phyloP scores from a whole-genome alignment of 139 green algal genomes.

The Chlorella sp. region DNA sequence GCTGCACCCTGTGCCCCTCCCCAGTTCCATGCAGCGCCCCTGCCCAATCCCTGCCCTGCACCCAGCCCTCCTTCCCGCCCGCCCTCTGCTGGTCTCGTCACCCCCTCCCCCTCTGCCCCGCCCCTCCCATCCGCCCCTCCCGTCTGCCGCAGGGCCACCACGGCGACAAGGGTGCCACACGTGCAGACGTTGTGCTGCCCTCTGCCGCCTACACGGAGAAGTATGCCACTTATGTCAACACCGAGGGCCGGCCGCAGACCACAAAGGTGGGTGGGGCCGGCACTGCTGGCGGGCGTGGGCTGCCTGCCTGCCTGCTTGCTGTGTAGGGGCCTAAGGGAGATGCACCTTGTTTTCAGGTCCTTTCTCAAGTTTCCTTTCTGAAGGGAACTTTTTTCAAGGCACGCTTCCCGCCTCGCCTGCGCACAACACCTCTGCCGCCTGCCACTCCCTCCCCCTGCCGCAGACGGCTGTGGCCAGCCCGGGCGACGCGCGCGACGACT shows the following conservation, averaged over 20 bases:
- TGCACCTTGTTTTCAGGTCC: neutral
- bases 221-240: constrained; percentile 88
- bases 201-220: constrained; percentile 93
- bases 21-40: too few species aligned
- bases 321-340: neutral
- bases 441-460: neutral
- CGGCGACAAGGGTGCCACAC: constrained; percentile 89
- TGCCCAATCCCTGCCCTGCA: neutral
- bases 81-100: neutral
- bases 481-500: constrained; percentile 94
- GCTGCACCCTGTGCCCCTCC: too few species aligned
- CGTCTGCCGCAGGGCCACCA: constrained; percentile 84
- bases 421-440: neutral
- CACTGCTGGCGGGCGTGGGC: too few species aligned
- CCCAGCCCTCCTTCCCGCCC: neutral
- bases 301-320: neutral
- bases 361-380: neutral
- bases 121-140: neutral
- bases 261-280: constrained; percentile 59
- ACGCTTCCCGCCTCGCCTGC: neutral
- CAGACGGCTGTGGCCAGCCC: constrained; percentile 76
- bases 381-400: neutral
- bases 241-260: constrained; percentile 93
- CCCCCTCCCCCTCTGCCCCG: neutral
- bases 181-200: constrained; percentile 95